These are phyloP conservation scores for Pichia californica DNA, from an alignment of 805 yeast genomes.

Conservation along the genomic window DNA sequence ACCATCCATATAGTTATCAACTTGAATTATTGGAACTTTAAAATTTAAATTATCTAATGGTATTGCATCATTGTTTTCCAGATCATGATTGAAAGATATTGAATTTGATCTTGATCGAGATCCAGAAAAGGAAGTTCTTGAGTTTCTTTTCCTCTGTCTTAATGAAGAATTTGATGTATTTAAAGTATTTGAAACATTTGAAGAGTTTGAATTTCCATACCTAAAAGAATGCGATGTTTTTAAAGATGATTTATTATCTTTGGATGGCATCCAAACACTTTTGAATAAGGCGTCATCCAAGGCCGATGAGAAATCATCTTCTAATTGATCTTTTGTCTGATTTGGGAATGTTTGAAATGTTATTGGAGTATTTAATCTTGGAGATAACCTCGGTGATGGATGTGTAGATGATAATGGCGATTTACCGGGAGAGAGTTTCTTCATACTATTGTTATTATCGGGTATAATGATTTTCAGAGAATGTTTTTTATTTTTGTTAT, in stretches of 20 bases:
- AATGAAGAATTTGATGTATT: neutral
- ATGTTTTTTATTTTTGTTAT: neutral
- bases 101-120: neutral
- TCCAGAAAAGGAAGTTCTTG: neutral
- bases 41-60: conserved; percentile 10
- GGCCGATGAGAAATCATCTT: conserved; percentile 8
- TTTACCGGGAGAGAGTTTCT: too few species aligned
- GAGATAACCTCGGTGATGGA: neutral
- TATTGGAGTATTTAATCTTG: neutral
- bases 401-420: neutral
- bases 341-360: neutral
- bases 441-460: neutral
- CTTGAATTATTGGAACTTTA: conserved; percentile 3
- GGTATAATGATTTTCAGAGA: neutral
- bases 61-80: conserved; percentile 10
- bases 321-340: conserved; percentile 4
- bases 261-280: conserved; percentile 10
- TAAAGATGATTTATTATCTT: neutral
- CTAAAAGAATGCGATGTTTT: conserved; percentile 1
- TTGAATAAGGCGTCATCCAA: conserved; percentile 10
- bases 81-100: conserved; percentile 7
- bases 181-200: conserved; percentile 2
- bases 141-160: conserved; percentile 5
- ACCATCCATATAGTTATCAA: conserved; percentile 2
- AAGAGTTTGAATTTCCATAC: too few species aligned